These are phyloP conservation scores for Lagerstroemia speciosa DNA, from an alignment of 345 rosid species.

Conservation along the genomic window DNA sequence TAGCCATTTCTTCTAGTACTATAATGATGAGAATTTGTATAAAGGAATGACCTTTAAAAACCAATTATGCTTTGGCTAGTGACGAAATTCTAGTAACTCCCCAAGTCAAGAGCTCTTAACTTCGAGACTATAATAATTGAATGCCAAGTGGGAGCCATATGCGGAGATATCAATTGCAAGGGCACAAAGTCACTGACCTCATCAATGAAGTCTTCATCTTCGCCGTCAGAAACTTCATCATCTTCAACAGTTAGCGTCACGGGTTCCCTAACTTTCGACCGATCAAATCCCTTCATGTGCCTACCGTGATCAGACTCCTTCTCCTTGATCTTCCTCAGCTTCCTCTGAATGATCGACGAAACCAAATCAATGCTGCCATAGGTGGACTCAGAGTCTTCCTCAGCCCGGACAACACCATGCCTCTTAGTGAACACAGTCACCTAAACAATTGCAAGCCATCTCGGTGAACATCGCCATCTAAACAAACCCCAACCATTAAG, in stretches of 20 bases:
- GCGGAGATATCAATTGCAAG: not conserved
- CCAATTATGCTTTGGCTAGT: not conserved
- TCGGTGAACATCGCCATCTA: too few species aligned
- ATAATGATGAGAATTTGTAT: too few species aligned
- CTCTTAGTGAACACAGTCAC: constrained; percentile 79
- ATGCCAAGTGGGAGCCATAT: not conserved
- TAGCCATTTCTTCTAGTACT: too few species aligned
- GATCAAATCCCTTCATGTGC: constrained; percentile 74
- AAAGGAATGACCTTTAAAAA: not conserved
- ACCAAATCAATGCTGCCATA: constrained; percentile 78
- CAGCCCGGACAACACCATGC: constrained; percentile 91
- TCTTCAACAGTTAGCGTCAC: constrained; percentile 24
- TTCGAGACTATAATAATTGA: not conserved
- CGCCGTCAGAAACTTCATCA: constrained; percentile 22
- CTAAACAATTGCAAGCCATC: constrained; percentile 20
- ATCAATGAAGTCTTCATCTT: constrained; percentile 34
- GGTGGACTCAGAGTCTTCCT: constrained; percentile 76
- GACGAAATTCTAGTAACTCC: not conserved
- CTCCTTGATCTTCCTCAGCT: constrained; percentile 95
- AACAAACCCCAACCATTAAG: not conserved
- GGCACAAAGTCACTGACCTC: constrained; percentile 35
- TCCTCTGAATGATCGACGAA: constrained; percentile 65
- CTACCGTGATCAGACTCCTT: constrained; percentile 90
- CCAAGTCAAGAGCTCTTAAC: not conserved
- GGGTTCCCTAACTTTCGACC: constrained; percentile 58